Evolutionary conservation across 2,329 filamentous ascomycete genomes (phyloP).

Genomic region (Fusarium domesticum): DNA sequence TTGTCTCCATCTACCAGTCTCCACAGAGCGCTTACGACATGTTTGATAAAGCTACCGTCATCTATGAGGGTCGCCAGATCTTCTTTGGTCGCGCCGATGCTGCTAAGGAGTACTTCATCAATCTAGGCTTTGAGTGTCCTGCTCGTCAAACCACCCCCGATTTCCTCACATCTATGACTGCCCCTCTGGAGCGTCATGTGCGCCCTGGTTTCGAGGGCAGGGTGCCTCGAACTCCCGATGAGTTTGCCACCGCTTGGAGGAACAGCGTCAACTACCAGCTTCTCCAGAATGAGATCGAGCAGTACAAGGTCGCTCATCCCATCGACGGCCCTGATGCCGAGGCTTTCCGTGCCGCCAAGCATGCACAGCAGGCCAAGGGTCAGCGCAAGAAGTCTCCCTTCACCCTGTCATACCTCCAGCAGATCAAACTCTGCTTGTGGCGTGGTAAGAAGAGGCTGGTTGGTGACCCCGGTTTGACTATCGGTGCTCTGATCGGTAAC

Average conservation of each 20-base stretch:
- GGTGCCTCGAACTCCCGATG: conserved; percentile 58
- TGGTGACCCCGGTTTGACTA: conserved; percentile 72
- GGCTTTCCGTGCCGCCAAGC: conserved; percentile 53
- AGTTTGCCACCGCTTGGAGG: conserved; percentile 59
- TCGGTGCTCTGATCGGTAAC: conserved; percentile 69
- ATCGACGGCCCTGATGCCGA: conserved; percentile 55
- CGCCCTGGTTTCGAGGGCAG: conserved; percentile 54
- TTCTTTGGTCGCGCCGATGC: conserved; percentile 59
- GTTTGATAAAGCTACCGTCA: conserved; percentile 57
- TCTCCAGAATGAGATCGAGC: conserved; percentile 53
- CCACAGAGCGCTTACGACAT: conserved; percentile 62
- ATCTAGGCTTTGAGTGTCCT: conserved; percentile 66
- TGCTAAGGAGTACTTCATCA: conserved; percentile 63
- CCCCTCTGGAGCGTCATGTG: conserved; percentile 53
- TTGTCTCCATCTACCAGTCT: conserved; percentile 73
- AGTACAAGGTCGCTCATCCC: conserved; percentile 52
- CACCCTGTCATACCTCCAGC: conserved; percentile 73
- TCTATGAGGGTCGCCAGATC: conserved; percentile 61
- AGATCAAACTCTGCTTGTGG: conserved; percentile 75
- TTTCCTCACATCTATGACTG: conserved; percentile 70
- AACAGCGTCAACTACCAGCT: conserved; percentile 49
- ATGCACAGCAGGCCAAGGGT: conserved; percentile 53
- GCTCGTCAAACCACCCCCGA: conserved; percentile 66
- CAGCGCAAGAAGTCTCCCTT: conserved; percentile 72
- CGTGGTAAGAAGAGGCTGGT: conserved; percentile 75